Percentiles rank a stretch among this genome's conserved stretches.
phyloP scores from a whole-genome alignment of 1,284 basidiomycete genomes.

The Naganishia sp. region DNA sequence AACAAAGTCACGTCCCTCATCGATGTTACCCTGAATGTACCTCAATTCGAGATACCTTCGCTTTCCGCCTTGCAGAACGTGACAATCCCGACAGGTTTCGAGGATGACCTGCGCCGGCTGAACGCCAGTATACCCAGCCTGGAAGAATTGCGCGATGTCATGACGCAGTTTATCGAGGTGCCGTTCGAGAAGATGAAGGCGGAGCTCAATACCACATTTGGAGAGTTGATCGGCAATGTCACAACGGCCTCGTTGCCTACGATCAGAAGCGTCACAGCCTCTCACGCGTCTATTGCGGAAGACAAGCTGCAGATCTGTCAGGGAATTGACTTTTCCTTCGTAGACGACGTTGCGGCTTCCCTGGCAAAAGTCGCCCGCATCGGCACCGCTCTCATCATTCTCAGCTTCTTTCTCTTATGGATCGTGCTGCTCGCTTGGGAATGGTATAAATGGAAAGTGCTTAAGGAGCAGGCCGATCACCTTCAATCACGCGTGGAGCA shows the following conservation, averaged over 20 bases:
- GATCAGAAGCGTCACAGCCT: constrained; percentile 64
- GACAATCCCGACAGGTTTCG: constrained; percentile 75
- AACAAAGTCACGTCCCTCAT: constrained; percentile 71
- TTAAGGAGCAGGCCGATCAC: constrained; percentile 44
- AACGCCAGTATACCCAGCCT: constrained; percentile 81
- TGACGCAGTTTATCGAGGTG: constrained; percentile 72
- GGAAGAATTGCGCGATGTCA: constrained; percentile 68
- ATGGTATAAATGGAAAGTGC: constrained; percentile 48
- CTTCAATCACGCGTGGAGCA: constrained; percentile 43
- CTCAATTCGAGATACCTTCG: constrained; percentile 70
- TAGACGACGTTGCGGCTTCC: constrained; percentile 77
- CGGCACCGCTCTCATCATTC: constrained; percentile 66
- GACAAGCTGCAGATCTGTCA: constrained; percentile 60
- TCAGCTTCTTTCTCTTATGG: constrained; percentile 49
- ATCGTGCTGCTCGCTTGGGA: constrained; percentile 49
- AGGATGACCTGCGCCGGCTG: constrained; percentile 68
- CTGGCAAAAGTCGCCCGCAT: constrained; percentile 74
- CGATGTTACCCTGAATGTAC: constrained; percentile 63
- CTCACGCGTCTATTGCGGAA: constrained; percentile 39
- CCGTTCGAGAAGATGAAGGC: constrained; percentile 82
- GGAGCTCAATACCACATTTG: constrained; percentile 82
- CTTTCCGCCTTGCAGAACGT: constrained; percentile 74
- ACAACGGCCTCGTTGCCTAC: constrained; percentile 71
- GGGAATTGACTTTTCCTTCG: constrained; percentile 73
- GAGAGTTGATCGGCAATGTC: constrained; percentile 62